Evolutionary conservation across 2,329 filamentous ascomycete genomes (phyloP), one percentile per base, ranked within the genome.

Genomic region (Colletotrichum sublineola): DNA sequence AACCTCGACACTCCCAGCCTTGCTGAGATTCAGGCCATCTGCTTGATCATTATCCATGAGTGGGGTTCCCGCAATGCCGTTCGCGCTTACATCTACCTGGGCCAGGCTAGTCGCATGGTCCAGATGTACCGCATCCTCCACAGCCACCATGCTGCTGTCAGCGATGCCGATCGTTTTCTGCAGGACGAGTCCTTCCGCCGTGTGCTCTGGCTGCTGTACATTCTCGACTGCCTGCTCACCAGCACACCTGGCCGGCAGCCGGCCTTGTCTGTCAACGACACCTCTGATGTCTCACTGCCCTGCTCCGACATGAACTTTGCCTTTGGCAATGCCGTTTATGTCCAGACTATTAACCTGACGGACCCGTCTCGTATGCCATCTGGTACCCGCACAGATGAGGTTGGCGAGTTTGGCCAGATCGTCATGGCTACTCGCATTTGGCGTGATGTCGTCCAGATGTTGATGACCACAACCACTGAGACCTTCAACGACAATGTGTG

Each of bases 81-180:
- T 40, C 87, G 89, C 24, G 89, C 89, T 73, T 91, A 91, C 82
- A 87, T 90, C 78, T 90, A 90, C 77, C 84, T 91, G 33, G 89
- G 89, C 74, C 88, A 90, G 77, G 89, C 89, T 42, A 86, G 88
- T n/a, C 87, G 89, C 71, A 90, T 91, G 88, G 85, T 89, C 42
- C 89, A 91, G 81, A 91, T 91, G 89, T 90, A 87, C 76, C 85
- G 88, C 74, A 87, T 91, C 68, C 85, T 90, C 57, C 87, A 89
- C 75, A 84, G 84, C 52, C 88, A 89, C 75, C 85, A 88, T 75
- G 80, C 83, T 53, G 82, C 84, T 20, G 79, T 81, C 48, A 87
- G 88, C 52, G 84, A 80, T 44, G 76, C 86, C n/a, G 88, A 90
- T 75, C 86, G 88, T 75, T 91, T 90, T 77, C 84, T 90, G 15